Conservation (phyloP, 345 rosid genomes). For the Lumnitzera littorea region DNA sequence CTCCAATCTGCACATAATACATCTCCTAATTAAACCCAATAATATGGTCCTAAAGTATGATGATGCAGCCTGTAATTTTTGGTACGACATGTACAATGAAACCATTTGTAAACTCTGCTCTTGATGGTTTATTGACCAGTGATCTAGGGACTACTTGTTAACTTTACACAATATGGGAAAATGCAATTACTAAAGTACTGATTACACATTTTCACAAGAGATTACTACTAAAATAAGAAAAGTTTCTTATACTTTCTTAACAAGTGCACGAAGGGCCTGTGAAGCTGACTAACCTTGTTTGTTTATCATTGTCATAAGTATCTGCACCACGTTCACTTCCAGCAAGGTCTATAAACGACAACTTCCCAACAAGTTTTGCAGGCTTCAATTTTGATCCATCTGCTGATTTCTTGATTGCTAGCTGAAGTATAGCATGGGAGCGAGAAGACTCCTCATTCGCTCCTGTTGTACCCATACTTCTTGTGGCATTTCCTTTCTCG, state of each 20-base stretch:
- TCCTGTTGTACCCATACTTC: constrained; percentile 58
- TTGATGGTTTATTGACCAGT: no score
- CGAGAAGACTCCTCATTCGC: constrained; percentile 68
- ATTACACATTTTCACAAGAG: no score
- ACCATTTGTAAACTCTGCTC: no score
- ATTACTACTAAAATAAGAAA: no score
- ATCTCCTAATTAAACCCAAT: background rate
- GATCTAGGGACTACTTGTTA: no score
- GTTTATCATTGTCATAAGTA: constrained; percentile 65
- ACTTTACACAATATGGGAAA: no score
- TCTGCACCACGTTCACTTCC: constrained; percentile 78
- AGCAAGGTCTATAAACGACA: constrained; percentile 62
- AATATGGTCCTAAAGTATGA: no score
- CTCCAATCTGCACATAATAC: constrained; percentile 36
- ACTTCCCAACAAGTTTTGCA: constrained; percentile 43
- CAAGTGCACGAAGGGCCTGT: background rate
- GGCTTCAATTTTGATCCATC: constrained; percentile 47
- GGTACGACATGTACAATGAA: no score
- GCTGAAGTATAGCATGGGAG: constrained; percentile 67
- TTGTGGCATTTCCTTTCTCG: constrained; percentile 52
- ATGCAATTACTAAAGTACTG: no score
- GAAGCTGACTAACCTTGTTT: constrained; percentile 39
- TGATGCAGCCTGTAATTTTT: no score
- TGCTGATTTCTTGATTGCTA: constrained; percentile 43
- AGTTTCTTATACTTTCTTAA: no score